Evolutionary conservation across 1,139 yeast species (phyloP), one percentile per base, ranked within the genome.

Genomic region (Saccharomyces pastorianus): DNA sequence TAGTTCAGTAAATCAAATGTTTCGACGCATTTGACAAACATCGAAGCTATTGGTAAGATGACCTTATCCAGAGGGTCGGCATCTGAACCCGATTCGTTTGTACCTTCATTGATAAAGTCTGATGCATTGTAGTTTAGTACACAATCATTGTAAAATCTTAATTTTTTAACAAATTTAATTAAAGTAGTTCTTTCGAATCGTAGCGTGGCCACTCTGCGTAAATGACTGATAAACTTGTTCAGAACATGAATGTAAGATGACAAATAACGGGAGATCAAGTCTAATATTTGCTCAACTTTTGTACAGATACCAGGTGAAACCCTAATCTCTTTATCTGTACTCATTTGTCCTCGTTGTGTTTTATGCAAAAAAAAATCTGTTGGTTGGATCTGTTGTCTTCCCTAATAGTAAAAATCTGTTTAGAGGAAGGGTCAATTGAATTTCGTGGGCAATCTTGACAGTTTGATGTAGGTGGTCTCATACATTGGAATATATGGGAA

Each of bases 131-230:
- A 58, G 11, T 48, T 52, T 14, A 56, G 48, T 48, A 67, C 49
- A 13, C 59, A 54, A 38, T 66, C 69, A 49, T 67, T 66, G 52
- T 64, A 61, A 48, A 65, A 68, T 52, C 72, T 60, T 41, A 69
- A 50, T 53, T 69, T 69, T 58, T 69, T 69, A 17, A 69, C 71
- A 51, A 59, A 66, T 54, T 69, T 69, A 51, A 69, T 69, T 56
- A 69, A 54, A 11, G 64, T 60, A 13, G 67, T 62, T 55, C 72
- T 61, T 52, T 68, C 71, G 51, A 64, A 66, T 41, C 66, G 62
- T 46, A 68, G 50, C 23, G 70, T 56, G 4, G 66, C 58, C 14
- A 63, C 69, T 32, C 64, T 61, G 31, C 70, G 65, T 44, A 67
- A 55, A 49, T 64, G 60, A 17, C 67, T 63, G 47, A 68, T 68